Evolutionary conservation across 768 basidiomycete genomes (phyloP), one percentile per base, ranked within the genome.

Genomic region (Tricholomella constricta): DNA sequence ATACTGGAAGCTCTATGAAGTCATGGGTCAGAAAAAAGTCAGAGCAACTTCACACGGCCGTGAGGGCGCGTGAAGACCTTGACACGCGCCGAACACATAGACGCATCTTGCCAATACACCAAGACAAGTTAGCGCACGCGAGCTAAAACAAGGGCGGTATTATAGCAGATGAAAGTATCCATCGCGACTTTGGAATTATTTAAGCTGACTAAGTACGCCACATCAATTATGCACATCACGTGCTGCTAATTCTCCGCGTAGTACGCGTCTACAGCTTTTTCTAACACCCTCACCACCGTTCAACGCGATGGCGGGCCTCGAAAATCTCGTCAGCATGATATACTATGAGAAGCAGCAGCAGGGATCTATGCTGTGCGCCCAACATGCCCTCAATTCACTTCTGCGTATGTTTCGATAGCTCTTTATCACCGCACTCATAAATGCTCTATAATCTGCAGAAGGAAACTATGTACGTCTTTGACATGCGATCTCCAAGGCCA

Each of bases 341-440:
- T 92, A 92, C 66, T 89, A 91, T 68, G 90, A 93, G 65, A 80
- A 67, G 55, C 91, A 94, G 67, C 80, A 91, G 64, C 57, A 71
- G 51, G 89, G 89, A 20, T 91, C 89, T 2, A 89, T 89, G 82
- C 79, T 93, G 26, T 94, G 91, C 65, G 91, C 91, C 11, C 91
- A 93, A 64, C 89, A 94, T 70, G 89, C 91, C 7, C 75, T 94
- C 27, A 94, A 93, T 65, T 81, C 82, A 15, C 75, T 94, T 17
- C 76, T 93, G 26, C 91, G 91, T 92, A 61, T 57, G 86, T 78
- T 36, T 50, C 34, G 34, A 42, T 46, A 19, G 27, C 36, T 14
- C 51, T 60, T 51, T 51, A 38, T 45, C 48, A 49, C 45, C 56
- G 37, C 42, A 45, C 55, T 12, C 48, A 43, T 47, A 46, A 48